Percentiles rank a stretch among this genome's conserved stretches.
phyloP scores from a whole-genome alignment of 208 protist genomes.

The Trypanosoma congolense region DNA sequence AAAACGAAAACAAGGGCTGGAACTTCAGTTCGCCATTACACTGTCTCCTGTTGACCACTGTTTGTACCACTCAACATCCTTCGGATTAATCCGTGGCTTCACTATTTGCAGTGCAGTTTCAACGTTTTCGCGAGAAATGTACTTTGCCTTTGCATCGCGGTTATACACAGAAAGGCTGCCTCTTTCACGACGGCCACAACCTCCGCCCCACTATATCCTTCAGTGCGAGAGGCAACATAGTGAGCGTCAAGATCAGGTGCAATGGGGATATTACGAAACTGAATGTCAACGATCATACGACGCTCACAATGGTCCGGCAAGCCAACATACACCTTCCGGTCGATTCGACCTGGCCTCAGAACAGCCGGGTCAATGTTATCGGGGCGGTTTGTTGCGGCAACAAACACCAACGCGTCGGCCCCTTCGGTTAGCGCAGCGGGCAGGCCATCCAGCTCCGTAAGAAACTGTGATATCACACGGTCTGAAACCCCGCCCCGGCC shows the following conservation, averaged over 20 bases:
- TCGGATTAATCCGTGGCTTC: constrained; percentile 35
- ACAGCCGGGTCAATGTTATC: constrained; percentile 88
- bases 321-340: constrained; percentile 91
- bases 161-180: constrained; percentile 83
- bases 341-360: constrained; percentile 89
- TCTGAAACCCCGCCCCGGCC: constrained; percentile 40
- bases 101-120: constrained; percentile 52
- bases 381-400: constrained; percentile 95
- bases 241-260: constrained; percentile 38
- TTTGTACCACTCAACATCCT: constrained; percentile 62
- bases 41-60: constrained; percentile 29
- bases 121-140: constrained; percentile 47
- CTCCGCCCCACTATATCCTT: constrained; percentile 93
- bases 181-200: constrained; percentile 89
- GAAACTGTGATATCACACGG: constrained; percentile 87
- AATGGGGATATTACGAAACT: constrained; percentile 60
- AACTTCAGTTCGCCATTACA: not conserved
- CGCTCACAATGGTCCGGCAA: constrained; percentile 76
- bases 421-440: constrained; percentile 2
- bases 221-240: constrained; percentile 48
- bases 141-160: constrained; percentile 39
- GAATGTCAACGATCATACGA: constrained; percentile 83
- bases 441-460: constrained; percentile 93
- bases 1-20: not conserved
- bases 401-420: constrained; percentile 62